phyloP scores from a whole-genome alignment of 495 filamentous ascomycete genomes.

The Trichocladium antarcticum region DNA sequence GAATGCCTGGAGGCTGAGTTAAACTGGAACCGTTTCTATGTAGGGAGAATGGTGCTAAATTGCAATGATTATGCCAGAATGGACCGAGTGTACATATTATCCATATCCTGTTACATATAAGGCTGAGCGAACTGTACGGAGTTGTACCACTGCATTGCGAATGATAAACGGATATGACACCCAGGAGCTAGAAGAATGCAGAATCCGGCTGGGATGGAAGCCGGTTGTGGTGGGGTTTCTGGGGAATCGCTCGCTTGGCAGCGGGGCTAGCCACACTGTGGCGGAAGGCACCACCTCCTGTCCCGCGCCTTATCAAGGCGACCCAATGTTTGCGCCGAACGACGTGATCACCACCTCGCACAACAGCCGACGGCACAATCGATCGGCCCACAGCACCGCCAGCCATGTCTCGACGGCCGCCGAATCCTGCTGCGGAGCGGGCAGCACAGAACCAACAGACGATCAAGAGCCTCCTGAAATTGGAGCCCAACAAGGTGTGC shows the following conservation, averaged over 20 bases:
- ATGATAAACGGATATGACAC: too few species aligned
- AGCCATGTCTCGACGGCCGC: conserved; percentile 82
- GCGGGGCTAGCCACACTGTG: neutral
- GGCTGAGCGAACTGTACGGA: too few species aligned
- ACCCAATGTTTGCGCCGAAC: neutral
- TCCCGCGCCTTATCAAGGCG: neutral
- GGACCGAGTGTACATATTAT: too few species aligned
- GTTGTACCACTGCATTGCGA: too few species aligned
- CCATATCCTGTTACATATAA: too few species aligned
- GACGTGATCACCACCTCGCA: neutral
- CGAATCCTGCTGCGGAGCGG: conserved; percentile 66
- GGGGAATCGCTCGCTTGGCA: conserved; percentile 2
- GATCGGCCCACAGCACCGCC: conserved; percentile 4
- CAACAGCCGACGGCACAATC: neutral
- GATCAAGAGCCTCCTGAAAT: conserved; percentile 84
- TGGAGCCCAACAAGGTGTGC: conserved; percentile 89
- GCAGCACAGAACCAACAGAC: conserved; percentile 76
- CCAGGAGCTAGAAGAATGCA: too few species aligned
- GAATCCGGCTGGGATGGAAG: too few species aligned
- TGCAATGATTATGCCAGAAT: too few species aligned
- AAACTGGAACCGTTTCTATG: too few species aligned
- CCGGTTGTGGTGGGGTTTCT: too few species aligned
- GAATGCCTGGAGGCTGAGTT: too few species aligned
- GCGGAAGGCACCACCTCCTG: neutral
- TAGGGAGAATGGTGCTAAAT: too few species aligned